Conservation (phyloP, 2,329 filamentous ascomycete genomes). For the Alternaria dauci region DNA sequence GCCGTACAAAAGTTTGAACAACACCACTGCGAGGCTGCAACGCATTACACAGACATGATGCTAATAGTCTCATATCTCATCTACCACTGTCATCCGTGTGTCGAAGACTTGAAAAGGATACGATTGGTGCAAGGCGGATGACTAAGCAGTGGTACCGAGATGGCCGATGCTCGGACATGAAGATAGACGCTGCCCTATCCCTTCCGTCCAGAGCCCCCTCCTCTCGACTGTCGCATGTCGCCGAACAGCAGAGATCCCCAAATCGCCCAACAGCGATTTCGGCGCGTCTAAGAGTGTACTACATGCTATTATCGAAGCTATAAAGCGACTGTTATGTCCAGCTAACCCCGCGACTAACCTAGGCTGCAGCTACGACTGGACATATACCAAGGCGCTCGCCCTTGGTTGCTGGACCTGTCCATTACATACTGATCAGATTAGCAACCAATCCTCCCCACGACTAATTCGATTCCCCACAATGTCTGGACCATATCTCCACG, state of each 20-base stretch:
- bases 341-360: slow-evolving; percentile 11
- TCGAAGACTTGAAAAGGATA: fast-evolving
- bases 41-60: neutral
- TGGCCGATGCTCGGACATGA: slow-evolving; percentile 18
- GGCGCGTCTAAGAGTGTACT: neutral
- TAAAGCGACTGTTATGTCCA: slow-evolving; percentile 4
- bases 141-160: slow-evolving; percentile 15
- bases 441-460: neutral
- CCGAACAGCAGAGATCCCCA: neutral
- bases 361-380: neutral
- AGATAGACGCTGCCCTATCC: neutral
- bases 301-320: neutral
- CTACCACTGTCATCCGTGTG: neutral
- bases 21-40: neutral
- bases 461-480: neutral
- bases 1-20: neutral
- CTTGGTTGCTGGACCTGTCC: neutral
- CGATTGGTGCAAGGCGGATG: neutral
- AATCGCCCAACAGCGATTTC: neutral
- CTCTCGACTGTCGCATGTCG: neutral
- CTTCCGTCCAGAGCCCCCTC: neutral
- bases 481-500: slow-evolving; percentile 51
- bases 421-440: neutral
- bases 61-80: neutral
- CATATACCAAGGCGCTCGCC: neutral